Evolutionary conservation across 305 asterid species (phyloP).

Genomic region (Fraxinus greggii): DNA sequence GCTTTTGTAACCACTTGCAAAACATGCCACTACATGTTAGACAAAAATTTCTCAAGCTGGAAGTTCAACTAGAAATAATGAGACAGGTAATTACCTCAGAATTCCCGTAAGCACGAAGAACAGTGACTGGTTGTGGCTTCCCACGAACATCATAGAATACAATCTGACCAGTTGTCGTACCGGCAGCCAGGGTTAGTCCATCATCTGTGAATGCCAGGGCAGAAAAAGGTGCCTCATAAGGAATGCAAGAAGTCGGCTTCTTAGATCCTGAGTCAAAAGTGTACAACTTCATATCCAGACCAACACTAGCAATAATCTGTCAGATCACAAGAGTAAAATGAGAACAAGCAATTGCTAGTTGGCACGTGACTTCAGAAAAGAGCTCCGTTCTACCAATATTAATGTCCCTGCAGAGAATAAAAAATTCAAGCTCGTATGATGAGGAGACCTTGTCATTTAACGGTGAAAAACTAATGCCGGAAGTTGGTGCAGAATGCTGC

Average conservation of each 20-base stretch:
- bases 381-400: constrained; percentile 15
- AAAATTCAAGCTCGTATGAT: neutral
- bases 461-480: constrained; percentile 95
- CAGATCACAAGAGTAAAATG: constrained; percentile 26
- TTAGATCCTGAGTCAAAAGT: constrained; percentile 84
- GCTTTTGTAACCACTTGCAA: constrained; percentile 13
- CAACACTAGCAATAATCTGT: constrained; percentile 94
- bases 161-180: constrained; percentile 88
- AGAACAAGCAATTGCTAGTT: constrained; percentile 15
- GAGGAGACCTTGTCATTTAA: constrained; percentile 86
- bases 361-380: constrained; percentile 16
- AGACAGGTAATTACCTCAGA: constrained; percentile 62
- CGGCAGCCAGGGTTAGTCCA: constrained; percentile 90
- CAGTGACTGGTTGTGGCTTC: constrained; percentile 90
- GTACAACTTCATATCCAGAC: constrained; percentile 93
- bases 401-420: constrained; percentile 4
- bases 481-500: constrained; percentile 97
- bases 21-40: neutral
- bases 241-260: constrained; percentile 77
- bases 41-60: constrained; percentile 20
- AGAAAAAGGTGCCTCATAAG: constrained; percentile 91
- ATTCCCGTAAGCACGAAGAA: constrained; percentile 87
- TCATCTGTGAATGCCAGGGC: constrained; percentile 89
- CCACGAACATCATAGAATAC: constrained; percentile 94
- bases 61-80: constrained; percentile 22